phyloP scores from a whole-genome alignment of 106 monocot genomes.

The Iris macrosiphon region DNA sequence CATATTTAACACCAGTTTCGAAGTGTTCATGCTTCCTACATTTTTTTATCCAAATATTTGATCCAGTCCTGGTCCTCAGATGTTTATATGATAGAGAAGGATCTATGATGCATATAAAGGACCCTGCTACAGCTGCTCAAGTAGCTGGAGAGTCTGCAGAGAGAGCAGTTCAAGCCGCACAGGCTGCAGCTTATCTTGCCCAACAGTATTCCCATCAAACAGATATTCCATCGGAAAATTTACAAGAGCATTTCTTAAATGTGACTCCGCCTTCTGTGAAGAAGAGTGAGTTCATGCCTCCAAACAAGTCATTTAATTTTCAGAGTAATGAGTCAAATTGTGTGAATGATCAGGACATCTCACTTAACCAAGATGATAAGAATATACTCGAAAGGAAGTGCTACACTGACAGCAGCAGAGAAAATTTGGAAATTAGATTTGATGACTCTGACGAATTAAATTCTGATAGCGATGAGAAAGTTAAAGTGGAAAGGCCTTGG shows the following conservation, averaged over 20 bases:
- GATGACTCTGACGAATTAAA: conserved; percentile 82
- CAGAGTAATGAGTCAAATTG: conserved; percentile 16
- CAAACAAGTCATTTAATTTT: conserved; percentile 8
- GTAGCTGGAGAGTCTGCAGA: conserved; percentile 72
- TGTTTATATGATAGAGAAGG: conserved; percentile 15
- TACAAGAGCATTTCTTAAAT: conserved; percentile 8
- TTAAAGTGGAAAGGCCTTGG: background rate
- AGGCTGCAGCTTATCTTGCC: conserved; percentile 54
- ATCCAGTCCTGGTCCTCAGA: too few relatives aligned
- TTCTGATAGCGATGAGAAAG: conserved; percentile 41
- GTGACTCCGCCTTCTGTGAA: conserved; percentile 5
- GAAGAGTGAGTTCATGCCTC: conserved; percentile 4
- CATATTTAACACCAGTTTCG: too few relatives aligned
- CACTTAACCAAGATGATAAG: conserved; percentile 7
- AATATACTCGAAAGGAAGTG: conserved; percentile 31
- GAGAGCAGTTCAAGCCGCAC: conserved; percentile 57
- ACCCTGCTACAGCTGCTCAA: conserved; percentile 55
- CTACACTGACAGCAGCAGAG: conserved; percentile 2
- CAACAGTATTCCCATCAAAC: conserved; percentile 27
- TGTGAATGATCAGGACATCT: conserved; percentile 14
- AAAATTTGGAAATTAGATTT: conserved; percentile 52
- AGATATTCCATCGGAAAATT: conserved; percentile 2
- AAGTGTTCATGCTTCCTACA: too few relatives aligned
- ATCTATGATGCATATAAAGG: conserved; percentile 36
- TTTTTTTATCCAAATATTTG: too few relatives aligned